These are phyloP conservation scores for Kodamaea laetipori DNA, from an alignment of 805 yeast species.

Conservation along the genomic window DNA sequence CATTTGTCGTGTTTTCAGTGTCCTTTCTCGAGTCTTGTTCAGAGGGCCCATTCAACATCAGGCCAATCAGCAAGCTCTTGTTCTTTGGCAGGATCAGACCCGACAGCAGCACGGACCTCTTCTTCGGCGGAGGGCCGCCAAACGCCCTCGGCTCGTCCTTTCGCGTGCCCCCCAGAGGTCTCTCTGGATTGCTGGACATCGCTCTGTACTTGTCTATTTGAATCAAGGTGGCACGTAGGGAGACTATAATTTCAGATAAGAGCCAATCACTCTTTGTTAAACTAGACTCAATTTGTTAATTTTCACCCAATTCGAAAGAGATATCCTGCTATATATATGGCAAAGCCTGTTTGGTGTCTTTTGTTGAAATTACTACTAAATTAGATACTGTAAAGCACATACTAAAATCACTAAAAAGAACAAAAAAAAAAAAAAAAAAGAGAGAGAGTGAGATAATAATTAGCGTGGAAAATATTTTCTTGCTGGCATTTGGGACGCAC, in stretches of 20 bases:
- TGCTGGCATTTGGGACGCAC: background rate
- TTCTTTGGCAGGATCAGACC: background rate
- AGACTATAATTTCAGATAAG: background rate
- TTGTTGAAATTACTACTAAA: conserved; percentile 10
- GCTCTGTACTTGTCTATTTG: conserved; percentile 7
- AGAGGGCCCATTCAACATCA: conserved; percentile 9
- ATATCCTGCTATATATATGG: background rate
- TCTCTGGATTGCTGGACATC: conserved; percentile 10
- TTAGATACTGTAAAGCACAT: conserved; percentile 12
- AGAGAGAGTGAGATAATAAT: conserved; percentile 1
- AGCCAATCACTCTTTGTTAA: background rate
- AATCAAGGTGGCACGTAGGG: conserved; percentile 5
- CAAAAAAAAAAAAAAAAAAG: conserved; percentile 10
- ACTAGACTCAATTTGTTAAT: background rate
- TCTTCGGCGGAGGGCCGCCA: background rate
- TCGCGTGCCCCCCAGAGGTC: conserved; percentile 9
- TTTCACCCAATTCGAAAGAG: background rate
- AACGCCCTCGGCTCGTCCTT: conserved; percentile 4
- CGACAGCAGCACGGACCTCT: conserved; percentile 3
- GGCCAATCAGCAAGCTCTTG: conserved; percentile 5
- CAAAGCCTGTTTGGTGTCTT: background rate
- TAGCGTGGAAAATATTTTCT: background rate
- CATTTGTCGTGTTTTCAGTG: too few relatives aligned
- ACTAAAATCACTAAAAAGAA: conserved; percentile 13
- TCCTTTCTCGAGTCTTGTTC: too few relatives aligned